Evolutionary conservation across 306 rosid genomes (phyloP), one percentile per base, ranked within the genome.

Genomic region (Parietaria judaica): DNA sequence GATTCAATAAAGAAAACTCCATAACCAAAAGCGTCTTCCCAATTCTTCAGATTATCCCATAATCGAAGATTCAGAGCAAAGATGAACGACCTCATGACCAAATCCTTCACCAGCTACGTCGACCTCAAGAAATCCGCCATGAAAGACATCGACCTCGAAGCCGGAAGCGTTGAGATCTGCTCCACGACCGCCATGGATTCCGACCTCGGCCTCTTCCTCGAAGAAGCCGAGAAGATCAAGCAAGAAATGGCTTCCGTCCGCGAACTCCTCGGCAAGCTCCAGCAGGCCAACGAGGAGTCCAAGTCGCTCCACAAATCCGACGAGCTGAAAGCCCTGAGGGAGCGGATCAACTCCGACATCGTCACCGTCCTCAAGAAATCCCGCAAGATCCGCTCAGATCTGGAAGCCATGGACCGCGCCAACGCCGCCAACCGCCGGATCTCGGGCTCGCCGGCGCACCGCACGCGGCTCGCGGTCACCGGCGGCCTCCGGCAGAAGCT

Each of bases 31-130:
- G 48, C 47, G 10, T 36, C 41, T 36, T 38, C 48, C 16, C 50
- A 23, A 58, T 3, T 16, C 34, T 16, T 37, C 58, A 36, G 37
- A 13, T 56, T 54, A 55, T 31, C 15, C 46, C 9, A 37, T 23
- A 6, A 37, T 11, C 13, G 17, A 14, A 15, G 11, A n/a, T 52
- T 64, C 16, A 11, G 45, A 70, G 44, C 14, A 13, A 80, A 68
- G 60, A 87, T 90, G 95, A 90, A 90, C 48, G 95, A 87, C 51
- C 75, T 90, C 3, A 87, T 90, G 95, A 90, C 97, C 35, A 83
- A 87, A 54, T 90, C 97, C 11, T 90, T 90, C 88, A 81, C 84
- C 11, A 87, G 47, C 81, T 87, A 90, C 34, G 90, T 90, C 11
- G 94, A 90, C 70, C 60, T 90, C 14, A 90, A 90, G 76, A 90